phyloP scores from a whole-genome alignment of 495 filamentous ascomycete genomes.

The Talaromyces proteolyticus region DNA sequence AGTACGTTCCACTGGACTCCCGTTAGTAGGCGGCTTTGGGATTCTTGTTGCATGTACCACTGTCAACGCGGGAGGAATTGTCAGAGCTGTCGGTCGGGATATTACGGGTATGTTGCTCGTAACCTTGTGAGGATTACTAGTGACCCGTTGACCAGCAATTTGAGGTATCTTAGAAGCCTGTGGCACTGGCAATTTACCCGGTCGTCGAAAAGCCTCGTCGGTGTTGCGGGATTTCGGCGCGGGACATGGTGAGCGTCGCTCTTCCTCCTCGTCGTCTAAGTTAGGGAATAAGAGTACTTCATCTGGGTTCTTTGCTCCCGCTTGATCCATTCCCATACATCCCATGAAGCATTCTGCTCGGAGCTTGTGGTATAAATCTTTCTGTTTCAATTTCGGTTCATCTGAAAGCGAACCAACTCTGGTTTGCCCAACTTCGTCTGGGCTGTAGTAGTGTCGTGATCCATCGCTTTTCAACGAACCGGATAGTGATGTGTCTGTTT shows the following conservation, averaged over 20 bases:
- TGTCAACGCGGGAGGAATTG: slow-evolving; percentile 2
- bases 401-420: slow-evolving; percentile 36
- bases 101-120: background rate
- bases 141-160: background rate
- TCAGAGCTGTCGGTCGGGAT: background rate
- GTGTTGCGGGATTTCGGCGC: slow-evolving; percentile 14
- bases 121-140: background rate
- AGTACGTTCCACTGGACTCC: background rate
- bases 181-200: background rate
- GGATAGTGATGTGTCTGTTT: background rate
- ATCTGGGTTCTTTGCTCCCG: slow-evolving; percentile 32
- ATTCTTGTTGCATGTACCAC: slow-evolving; percentile 1
- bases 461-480: background rate
- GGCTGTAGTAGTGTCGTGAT: slow-evolving; percentile 28
- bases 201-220: slow-evolving; percentile 1
- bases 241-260: slow-evolving; percentile 12
- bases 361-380: slow-evolving; percentile 13
- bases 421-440: slow-evolving; percentile 37
- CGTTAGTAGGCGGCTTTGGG: background rate
- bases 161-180: slow-evolving; percentile 1
- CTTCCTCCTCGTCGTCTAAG: slow-evolving; percentile 12
- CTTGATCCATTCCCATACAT: slow-evolving; percentile 36
- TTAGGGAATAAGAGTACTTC: slow-evolving; percentile 34
- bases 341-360: slow-evolving; percentile 41
- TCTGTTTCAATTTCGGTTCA: slow-evolving; percentile 22